Conservation (phyloP, 495 filamentous ascomycete species). For the Extremus antarcticus region DNA sequence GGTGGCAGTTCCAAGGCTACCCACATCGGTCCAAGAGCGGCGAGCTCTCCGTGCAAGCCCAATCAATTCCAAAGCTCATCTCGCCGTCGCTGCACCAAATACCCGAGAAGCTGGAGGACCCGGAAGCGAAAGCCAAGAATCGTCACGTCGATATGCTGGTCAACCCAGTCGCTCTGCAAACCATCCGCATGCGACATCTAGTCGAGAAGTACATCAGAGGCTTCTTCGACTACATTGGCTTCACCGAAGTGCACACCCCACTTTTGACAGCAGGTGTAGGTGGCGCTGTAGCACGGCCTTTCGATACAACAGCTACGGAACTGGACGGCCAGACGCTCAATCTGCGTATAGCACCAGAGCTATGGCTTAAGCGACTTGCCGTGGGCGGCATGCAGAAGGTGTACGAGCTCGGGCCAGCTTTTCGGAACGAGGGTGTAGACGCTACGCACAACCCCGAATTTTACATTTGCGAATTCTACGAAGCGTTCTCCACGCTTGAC, state of each 20-base stretch:
- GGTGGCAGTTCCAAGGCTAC: constrained; percentile 55
- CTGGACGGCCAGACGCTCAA: constrained; percentile 57
- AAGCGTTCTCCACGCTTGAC: constrained; percentile 65
- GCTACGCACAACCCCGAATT: constrained; percentile 94
- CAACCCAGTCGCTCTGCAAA: constrained; percentile 52
- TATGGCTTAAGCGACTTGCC: constrained; percentile 88
- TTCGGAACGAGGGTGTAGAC: constrained; percentile 90
- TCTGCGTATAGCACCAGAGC: constrained; percentile 79
- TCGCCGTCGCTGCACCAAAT: constrained; percentile 66
- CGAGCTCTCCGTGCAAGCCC: constrained; percentile 66
- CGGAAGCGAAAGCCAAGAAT: constrained; percentile 52
- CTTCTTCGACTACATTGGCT: constrained; percentile 57
- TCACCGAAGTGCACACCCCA: constrained; percentile 82
- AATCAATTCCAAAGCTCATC: constrained; percentile 55
- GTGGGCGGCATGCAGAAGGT: constrained; percentile 81
- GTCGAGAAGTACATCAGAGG: constrained; percentile 64
- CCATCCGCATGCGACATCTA: constrained; percentile 58
- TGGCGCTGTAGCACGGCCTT: constrained; percentile 78
- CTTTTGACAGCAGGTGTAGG: constrained; percentile 66
- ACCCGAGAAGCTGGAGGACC: constrained; percentile 52
- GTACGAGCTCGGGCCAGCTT: constrained; percentile 88
- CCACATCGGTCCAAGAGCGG: constrained; percentile 60
- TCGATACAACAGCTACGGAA: constrained; percentile 62
- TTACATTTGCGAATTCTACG: constrained; percentile 94
- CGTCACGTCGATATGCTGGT: constrained; percentile 77